Percentiles rank a stretch among this genome's conserved stretches.
Evolutionary conservation across 352 stramenopile genomes (phyloP).

Genomic region (Globisporangium splendens): DNA sequence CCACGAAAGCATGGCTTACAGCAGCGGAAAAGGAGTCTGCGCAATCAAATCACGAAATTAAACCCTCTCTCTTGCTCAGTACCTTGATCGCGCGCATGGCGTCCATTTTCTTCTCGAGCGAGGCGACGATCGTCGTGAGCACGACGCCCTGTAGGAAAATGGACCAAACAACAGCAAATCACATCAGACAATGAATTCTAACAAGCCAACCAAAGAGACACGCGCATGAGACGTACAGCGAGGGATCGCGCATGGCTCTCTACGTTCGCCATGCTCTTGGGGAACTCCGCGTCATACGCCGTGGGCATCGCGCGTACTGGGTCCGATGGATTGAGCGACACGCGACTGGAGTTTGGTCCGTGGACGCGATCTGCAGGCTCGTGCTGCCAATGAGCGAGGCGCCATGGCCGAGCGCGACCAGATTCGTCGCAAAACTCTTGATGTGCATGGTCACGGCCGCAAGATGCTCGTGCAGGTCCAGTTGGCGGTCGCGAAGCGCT

Average conservation of each 20-base stretch:
- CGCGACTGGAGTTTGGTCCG: not conserved
- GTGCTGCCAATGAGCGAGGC: slow-evolving; percentile 25
- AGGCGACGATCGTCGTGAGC: slow-evolving; percentile 26
- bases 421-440: slow-evolving; percentile 40
- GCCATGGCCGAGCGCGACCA: slow-evolving; percentile 33
- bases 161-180: too few species aligned
- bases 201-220: not conserved
- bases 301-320: too few species aligned
- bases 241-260: slow-evolving; percentile 8
- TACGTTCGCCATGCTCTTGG: slow-evolving; percentile 18
- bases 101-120: slow-evolving; percentile 38
- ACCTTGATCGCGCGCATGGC: slow-evolving; percentile 28
- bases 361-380: slow-evolving; percentile 19
- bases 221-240: slow-evolving; percentile 4
- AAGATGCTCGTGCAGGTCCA: slow-evolving; percentile 27
- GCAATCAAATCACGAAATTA: not conserved
- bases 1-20: too few species aligned
- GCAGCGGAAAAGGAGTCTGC: too few species aligned
- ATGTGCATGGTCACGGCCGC: slow-evolving; percentile 24
- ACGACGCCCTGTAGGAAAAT: slow-evolving; percentile 17
- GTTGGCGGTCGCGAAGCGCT: slow-evolving; percentile 24
- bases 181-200: slow-evolving; percentile 3
- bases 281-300: slow-evolving; percentile 20
- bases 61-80: not conserved
- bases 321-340: too few species aligned